These are phyloP conservation scores for Pestalotiopsis sp. DNA, from an alignment of 2,329 filamentous ascomycete genomes.

Conservation along the genomic window DNA sequence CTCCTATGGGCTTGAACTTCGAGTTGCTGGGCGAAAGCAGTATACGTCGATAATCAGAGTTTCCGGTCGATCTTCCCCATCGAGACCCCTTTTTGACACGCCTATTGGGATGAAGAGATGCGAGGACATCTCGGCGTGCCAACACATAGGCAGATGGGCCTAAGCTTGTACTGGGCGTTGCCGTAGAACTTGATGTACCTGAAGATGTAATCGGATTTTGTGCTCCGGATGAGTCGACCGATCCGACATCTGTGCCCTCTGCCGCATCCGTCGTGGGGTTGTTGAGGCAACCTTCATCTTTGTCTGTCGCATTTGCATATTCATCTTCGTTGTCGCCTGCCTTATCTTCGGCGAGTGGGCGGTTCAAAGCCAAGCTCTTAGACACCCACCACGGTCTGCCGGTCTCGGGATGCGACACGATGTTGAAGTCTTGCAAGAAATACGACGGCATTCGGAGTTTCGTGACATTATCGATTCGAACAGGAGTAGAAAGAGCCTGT, in stretches of 20 bases:
- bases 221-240: neutral
- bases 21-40: slow-evolving; percentile 17
- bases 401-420: slow-evolving; percentile 56
- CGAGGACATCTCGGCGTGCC: slow-evolving; percentile 32
- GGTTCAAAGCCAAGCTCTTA: slow-evolving; percentile 33
- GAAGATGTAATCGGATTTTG: neutral
- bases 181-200: neutral
- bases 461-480: slow-evolving; percentile 58
- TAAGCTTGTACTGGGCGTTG: slow-evolving; percentile 8
- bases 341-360: slow-evolving; percentile 12
- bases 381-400: slow-evolving; percentile 58
- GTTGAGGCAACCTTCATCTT: neutral
- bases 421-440: slow-evolving; percentile 63
- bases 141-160: slow-evolving; percentile 32
- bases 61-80: neutral
- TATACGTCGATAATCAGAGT: slow-evolving; percentile 12
- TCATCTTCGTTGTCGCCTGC: neutral
- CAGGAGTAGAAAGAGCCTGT: slow-evolving; percentile 58
- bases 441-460: slow-evolving; percentile 51
- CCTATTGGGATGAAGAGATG: slow-evolving; percentile 18
- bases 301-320: neutral
- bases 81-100: neutral
- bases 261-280: neutral
- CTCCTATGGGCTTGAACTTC: slow-evolving; percentile 12
- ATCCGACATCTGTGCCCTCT: neutral